A percentile compares a stretch with the other conserved stretches of the same genome.
Evolutionary conservation across 495 filamentous ascomycete genomes (phyloP).

Genomic region (Aspergillus heteromorphus): DNA sequence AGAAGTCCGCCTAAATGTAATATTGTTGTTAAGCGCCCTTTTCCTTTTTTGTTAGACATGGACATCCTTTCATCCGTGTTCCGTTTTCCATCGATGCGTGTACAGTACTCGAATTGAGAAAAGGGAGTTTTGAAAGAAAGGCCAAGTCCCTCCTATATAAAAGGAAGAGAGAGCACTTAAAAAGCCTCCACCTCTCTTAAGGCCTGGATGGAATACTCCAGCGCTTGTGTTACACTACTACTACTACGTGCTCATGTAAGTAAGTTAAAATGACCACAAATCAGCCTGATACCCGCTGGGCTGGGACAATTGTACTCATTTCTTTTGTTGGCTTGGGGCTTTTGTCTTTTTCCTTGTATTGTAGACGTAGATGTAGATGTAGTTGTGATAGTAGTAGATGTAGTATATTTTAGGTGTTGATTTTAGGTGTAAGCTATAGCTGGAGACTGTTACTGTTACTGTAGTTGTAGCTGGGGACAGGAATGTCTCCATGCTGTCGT

Average conservation of each 20-base stretch:
- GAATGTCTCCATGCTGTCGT: no score
- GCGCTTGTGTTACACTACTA: constrained; percentile 41
- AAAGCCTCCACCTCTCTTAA: constrained; percentile 17
- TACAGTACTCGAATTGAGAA: constrained; percentile 46
- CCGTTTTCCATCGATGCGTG: constrained; percentile 40
- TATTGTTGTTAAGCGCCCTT: constrained; percentile 36
- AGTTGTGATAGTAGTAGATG: no score
- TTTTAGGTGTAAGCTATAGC: no score
- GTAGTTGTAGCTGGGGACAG: no score
- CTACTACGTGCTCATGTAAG: constrained; percentile 43
- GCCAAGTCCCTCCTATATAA: constrained; percentile 8
- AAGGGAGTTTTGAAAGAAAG: constrained; percentile 33
- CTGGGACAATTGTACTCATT: constrained; percentile 38
- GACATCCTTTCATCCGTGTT: constrained; percentile 27
- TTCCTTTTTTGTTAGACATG: constrained; percentile 34
- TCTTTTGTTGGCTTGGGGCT: constrained; percentile 27
- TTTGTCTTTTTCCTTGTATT: constrained; percentile 6
- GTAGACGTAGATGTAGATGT: neutral
- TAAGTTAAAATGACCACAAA: constrained; percentile 38
- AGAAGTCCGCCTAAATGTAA: constrained; percentile 63
- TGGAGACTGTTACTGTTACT: no score
- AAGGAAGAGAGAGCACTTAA: constrained; percentile 17
- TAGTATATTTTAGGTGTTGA: no score
- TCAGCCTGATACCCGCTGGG: constrained; percentile 27
- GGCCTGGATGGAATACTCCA: constrained; percentile 28